Evolutionary conservation across 2,329 filamentous ascomycete genomes (phyloP).

Genomic region (Leptographium procerum): DNA sequence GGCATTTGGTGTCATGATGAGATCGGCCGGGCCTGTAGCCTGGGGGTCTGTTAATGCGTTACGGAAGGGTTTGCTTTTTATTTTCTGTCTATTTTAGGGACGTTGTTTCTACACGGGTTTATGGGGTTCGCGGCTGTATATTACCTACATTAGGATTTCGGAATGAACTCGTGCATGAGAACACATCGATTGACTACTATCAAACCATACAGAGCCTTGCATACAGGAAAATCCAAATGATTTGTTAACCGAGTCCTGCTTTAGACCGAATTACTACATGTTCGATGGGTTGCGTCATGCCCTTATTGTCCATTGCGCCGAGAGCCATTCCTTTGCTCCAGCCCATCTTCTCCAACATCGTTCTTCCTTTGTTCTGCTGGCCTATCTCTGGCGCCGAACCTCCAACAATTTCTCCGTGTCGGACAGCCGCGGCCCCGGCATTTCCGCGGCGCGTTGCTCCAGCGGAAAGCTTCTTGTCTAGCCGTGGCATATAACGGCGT

Average conservation of each 20-base stretch:
- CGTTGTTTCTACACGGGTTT: constrained; percentile 60
- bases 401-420: constrained; percentile 81
- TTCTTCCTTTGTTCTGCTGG: constrained; percentile 68
- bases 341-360: constrained; percentile 94
- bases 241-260: constrained; percentile 65
- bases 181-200: constrained; percentile 15
- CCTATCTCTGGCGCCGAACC: constrained; percentile 75
- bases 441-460: constrained; percentile 21
- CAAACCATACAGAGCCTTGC: too few relatives aligned
- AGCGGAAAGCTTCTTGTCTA: constrained; percentile 22
- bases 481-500: constrained; percentile 44
- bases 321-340: constrained; percentile 82
- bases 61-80: constrained; percentile 55
- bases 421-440: constrained; percentile 44
- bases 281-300: constrained; percentile 73
- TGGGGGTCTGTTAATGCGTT: constrained; percentile 61
- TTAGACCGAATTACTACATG: constrained; percentile 82
- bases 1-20: constrained; percentile 50
- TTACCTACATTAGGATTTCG: constrained; percentile 52
- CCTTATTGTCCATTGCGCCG: constrained; percentile 72
- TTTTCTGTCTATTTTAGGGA: constrained; percentile 41
- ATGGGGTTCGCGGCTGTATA: constrained; percentile 63
- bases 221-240: too few relatives aligned
- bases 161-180: constrained; percentile 52
- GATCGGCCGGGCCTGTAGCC: constrained; percentile 35